Evolutionary conservation across 75 land plant species (phyloP), one percentile per base, ranked within the genome.

Genomic region (Sequoia sempervirens): DNA sequence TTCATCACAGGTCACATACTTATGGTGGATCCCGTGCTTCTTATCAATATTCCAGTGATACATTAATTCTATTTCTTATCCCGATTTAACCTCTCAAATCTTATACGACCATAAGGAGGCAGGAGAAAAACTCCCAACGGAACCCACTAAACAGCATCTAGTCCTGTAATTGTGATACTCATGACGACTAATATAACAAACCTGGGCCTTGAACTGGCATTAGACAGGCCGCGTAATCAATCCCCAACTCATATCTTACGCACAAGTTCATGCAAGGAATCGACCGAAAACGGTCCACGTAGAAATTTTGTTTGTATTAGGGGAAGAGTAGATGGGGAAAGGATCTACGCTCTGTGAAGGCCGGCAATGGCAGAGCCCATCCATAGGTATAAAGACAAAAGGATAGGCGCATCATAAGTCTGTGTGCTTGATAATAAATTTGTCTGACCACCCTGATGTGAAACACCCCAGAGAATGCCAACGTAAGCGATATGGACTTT

Each of bases 381-480:
- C 47, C 80, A 78, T 45, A 15, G n/a, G 46, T 46, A 78, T 37
- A 45, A 23, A 43, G 80, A 78, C 80, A 78, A 78, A 78, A 46
- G 45, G 50, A 78, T 45, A 43, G 28, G 11, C 28, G 80, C 80
- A 41, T 37, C 36, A 75, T 75, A 17, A 26, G 18, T 41, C 47
- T 41, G 13, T 41, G 28, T 20, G 45, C 30, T 78, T 78, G 50
- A 26, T 41, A 43, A 78, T 78, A 78, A 43, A 78, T 38, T 78
- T 78, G 80, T 78, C 80, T 78, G 80, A 78, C 80, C 50, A 78
- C 26, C 45, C 80, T 78, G 47, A 70, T 78, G 45, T 78, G 80
- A 43, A 78, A 43, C 45, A 78, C 80, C 45, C 46, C 73, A 32
- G 4, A 32, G 36, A 70, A 70, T 70, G 73, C 73, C 13, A 10